Evolutionary conservation across 805 yeast genomes (phyloP).

Genomic region (Wickerhamomyces rabaulensis): DNA sequence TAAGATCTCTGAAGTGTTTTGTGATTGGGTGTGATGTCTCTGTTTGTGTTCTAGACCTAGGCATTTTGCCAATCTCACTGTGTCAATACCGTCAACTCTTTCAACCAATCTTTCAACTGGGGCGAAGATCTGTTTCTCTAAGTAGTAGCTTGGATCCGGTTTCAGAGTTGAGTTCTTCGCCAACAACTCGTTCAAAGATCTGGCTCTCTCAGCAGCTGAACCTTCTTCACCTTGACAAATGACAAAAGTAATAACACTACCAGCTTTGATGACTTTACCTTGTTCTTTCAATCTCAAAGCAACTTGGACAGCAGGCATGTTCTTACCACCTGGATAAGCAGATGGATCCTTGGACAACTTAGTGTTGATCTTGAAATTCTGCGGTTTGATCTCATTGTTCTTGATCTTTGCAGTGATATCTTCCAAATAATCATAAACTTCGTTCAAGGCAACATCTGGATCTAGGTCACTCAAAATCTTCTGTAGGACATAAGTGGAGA

Average conservation of each 20-base stretch:
- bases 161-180: constrained; percentile 41
- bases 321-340: constrained; percentile 74
- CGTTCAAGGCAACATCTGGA: constrained; percentile 68
- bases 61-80: constrained; percentile 66
- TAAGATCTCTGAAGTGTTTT: constrained; percentile 35
- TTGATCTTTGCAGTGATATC: constrained; percentile 52
- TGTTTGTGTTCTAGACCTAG: constrained; percentile 70
- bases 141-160: constrained; percentile 75
- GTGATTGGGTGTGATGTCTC: constrained; percentile 27
- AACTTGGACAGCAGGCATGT: constrained; percentile 86
- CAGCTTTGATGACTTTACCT: constrained; percentile 85
- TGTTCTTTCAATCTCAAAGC: constrained; percentile 76
- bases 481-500: constrained; percentile 69
- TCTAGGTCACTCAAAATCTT: constrained; percentile 69
- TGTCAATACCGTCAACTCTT: constrained; percentile 81
- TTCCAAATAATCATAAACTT: constrained; percentile 68
- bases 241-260: constrained; percentile 84
- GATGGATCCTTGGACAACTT: constrained; percentile 83
- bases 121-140: constrained; percentile 84
- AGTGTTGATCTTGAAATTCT: constrained; percentile 77
- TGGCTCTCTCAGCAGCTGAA: constrained; percentile 74
- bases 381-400: constrained; percentile 55
- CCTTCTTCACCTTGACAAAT: constrained; percentile 53
- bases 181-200: constrained; percentile 71
- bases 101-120: constrained; percentile 87